Evolutionary conservation across 2,329 filamentous ascomycete species (phyloP).

Genomic region (Lachnellula cervina): DNA sequence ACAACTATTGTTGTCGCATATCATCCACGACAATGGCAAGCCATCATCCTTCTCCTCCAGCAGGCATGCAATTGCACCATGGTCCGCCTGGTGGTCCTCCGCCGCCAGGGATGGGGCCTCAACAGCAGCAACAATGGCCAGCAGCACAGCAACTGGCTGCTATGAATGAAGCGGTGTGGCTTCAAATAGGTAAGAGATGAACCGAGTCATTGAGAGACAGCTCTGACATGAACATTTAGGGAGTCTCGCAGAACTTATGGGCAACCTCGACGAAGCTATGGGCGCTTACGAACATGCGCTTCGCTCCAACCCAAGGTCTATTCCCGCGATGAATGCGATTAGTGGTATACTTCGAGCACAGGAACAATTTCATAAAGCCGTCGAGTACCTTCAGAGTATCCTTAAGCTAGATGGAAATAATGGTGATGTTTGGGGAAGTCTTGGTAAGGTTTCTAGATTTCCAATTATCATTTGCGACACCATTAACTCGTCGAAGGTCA

Average conservation of each 20-base stretch:
- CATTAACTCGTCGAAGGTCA: constrained; percentile 58
- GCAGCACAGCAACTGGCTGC: constrained; percentile 68
- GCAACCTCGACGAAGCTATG: constrained; percentile 84
- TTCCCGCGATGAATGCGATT: constrained; percentile 89
- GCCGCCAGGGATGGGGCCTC: constrained; percentile 24
- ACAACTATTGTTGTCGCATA: not conserved
- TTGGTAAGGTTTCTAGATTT: constrained; percentile 55
- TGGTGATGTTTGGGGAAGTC: constrained; percentile 93
- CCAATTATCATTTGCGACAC: constrained; percentile 1
- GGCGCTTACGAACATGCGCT: constrained; percentile 87
- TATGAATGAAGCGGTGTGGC: constrained; percentile 85
- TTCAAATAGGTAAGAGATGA: constrained; percentile 72
- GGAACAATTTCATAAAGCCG: constrained; percentile 89
- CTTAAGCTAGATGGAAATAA: constrained; percentile 84
- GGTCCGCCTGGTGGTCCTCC: constrained; percentile 28
- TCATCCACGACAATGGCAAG: constrained; percentile 24
- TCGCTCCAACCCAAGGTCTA: constrained; percentile 80
- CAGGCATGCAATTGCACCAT: constrained; percentile 54
- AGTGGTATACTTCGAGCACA: constrained; percentile 85
- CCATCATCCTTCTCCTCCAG: constrained; percentile 32
- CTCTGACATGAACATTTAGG: constrained; percentile 48
- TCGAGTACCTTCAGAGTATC: constrained; percentile 88
- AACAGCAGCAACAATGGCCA: constrained; percentile 23
- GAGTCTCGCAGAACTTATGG: constrained; percentile 79
- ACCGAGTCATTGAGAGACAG: constrained; percentile 14